A percentile compares a stretch with the other conserved stretches of the same genome.
These are phyloP conservation scores for Gentiana macrophylla DNA, from an alignment of 257 asterid genomes.

Conservation along the genomic window DNA sequence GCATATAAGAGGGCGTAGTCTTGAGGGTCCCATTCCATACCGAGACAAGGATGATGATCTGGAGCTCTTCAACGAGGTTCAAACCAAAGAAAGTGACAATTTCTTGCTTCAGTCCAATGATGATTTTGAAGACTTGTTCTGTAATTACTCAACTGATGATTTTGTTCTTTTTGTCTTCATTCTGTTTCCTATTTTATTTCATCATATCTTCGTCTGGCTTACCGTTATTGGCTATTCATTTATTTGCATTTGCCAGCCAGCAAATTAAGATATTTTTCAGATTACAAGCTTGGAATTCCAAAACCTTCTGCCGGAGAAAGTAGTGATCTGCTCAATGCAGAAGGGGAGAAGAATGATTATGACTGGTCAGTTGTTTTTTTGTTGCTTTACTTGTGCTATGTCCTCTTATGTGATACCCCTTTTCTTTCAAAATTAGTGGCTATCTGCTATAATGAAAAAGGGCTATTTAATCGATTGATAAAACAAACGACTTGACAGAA, in stretches of 20 bases:
- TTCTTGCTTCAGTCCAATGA: constrained; percentile 86
- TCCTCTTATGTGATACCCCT: too few relatives aligned
- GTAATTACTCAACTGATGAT: constrained; percentile 33
- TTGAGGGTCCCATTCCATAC: constrained; percentile 57
- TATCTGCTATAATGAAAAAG: neutral
- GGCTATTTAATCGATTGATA: too few relatives aligned
- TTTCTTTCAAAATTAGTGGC: neutral
- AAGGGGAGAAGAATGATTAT: constrained; percentile 79
- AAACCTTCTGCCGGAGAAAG: constrained; percentile 75
- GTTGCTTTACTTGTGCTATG: neutral
- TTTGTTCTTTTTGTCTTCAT: too few relatives aligned
- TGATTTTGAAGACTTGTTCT: constrained; percentile 64
- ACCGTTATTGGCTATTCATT: constrained; percentile 16
- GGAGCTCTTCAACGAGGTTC: constrained; percentile 82
- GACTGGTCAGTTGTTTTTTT: constrained; percentile 61
- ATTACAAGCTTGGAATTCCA: constrained; percentile 56
- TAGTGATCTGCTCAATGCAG: constrained; percentile 70
- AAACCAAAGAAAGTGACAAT: constrained; percentile 60
- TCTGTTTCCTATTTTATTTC: constrained; percentile 1
- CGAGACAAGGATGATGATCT: constrained; percentile 78
- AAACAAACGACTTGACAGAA: too few relatives aligned
- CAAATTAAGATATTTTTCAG: constrained; percentile 47
- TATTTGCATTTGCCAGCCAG: constrained; percentile 44
- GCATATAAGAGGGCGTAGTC: constrained; percentile 85
- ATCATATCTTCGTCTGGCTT: constrained; percentile 10